phyloP scores from a whole-genome alignment of 176 grass and related monocot genomes.

The Saccharum spontaneum region DNA sequence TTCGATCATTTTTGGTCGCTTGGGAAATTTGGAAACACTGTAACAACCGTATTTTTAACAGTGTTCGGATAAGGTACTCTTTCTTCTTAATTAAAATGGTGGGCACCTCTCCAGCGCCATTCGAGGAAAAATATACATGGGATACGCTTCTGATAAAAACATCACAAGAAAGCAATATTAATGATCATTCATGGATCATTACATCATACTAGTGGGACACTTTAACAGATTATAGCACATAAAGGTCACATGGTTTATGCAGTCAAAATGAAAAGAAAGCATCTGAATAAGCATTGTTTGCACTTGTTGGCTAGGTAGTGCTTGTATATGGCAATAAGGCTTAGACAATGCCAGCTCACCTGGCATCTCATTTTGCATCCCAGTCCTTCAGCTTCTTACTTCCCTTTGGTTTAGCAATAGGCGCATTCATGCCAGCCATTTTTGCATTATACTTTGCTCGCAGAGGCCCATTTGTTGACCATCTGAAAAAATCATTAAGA shows the following conservation, averaged over 20 bases:
- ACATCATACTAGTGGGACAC: background rate
- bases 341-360: conserved; percentile 17
- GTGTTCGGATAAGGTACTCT: background rate
- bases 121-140: background rate
- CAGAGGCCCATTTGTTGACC: conserved; percentile 82
- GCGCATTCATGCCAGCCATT: conserved; percentile 90
- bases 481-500: conserved; percentile 49
- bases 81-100: too few relatives aligned
- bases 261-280: background rate
- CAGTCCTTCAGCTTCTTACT: conserved; percentile 96
- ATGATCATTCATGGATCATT: background rate
- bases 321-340: background rate
- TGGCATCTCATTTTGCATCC: conserved; percentile 48
- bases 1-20: background rate
- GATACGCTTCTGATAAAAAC: background rate
- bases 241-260: background rate
- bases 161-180: background rate
- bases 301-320: background rate
- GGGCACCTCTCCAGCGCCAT: too few relatives aligned
- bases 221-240: background rate
- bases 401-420: conserved; percentile 88
- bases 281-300: background rate
- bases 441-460: conserved; percentile 85
- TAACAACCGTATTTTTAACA: background rate
- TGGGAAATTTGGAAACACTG: background rate